A percentile compares a stretch with the other conserved stretches of the same genome.
These are phyloP conservation scores for Maudiozyma bulderi DNA, from an alignment of 805 yeast genomes.

Conservation along the genomic window DNA sequence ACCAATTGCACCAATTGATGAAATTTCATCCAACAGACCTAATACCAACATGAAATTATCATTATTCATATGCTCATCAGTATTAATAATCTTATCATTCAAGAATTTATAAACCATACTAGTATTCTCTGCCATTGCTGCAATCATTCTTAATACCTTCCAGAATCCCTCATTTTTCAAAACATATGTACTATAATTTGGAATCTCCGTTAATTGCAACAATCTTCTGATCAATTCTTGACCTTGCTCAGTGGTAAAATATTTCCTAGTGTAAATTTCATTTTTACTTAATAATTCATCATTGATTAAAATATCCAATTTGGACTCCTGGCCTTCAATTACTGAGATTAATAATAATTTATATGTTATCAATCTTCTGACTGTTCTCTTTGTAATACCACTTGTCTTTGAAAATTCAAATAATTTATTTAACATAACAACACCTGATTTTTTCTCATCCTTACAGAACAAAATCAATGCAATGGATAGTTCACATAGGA, in stretches of 20 bases:
- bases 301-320: slow-evolving; percentile 17
- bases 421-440: slow-evolving; percentile 14
- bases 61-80: slow-evolving; percentile 30
- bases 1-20: slow-evolving; percentile 73
- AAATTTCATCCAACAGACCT: slow-evolving; percentile 68
- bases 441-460: slow-evolving; percentile 26
- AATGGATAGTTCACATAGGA: slow-evolving; percentile 36
- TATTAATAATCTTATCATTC: slow-evolving; percentile 31
- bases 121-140: slow-evolving; percentile 37
- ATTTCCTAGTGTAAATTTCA: slow-evolving; percentile 26
- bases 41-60: slow-evolving; percentile 54
- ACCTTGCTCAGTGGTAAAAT: slow-evolving; percentile 36
- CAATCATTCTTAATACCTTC: slow-evolving; percentile 42
- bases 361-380: slow-evolving; percentile 34
- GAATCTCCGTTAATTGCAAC: slow-evolving; percentile 27
- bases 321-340: slow-evolving; percentile 14
- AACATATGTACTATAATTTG: slow-evolving; percentile 28
- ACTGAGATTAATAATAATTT: slow-evolving; percentile 21
- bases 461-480: slow-evolving; percentile 23
- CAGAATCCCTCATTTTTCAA: slow-evolving; percentile 46
- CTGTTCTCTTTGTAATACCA: slow-evolving; percentile 19
- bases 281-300: slow-evolving; percentile 25
- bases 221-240: slow-evolving; percentile 35
- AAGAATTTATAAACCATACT: slow-evolving; percentile 39
- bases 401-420: slow-evolving; percentile 10